Conservation (phyloP, 1,139 yeast genomes). For the Diutina pseudorugosa region DNA sequence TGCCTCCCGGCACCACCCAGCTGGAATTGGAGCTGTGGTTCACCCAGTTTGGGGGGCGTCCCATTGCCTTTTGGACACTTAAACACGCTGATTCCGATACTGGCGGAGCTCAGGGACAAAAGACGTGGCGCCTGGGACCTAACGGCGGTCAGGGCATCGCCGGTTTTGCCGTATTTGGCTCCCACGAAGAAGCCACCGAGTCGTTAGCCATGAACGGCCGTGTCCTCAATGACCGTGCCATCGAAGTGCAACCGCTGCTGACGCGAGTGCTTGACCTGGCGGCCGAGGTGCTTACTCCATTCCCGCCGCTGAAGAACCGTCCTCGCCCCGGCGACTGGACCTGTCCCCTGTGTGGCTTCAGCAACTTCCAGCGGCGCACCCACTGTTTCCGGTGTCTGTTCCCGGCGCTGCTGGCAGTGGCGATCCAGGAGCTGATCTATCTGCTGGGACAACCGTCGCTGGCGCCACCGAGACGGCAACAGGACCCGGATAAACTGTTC, state of each 20-base stretch:
- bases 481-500: slow-evolving; percentile 5
- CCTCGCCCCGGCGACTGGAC: slow-evolving; percentile 98
- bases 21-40: slow-evolving; percentile 88
- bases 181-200: slow-evolving; percentile 80
- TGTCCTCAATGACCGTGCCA: slow-evolving; percentile 55
- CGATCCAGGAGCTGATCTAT: slow-evolving; percentile 44
- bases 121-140: slow-evolving; percentile 14
- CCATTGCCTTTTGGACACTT: slow-evolving; percentile 83
- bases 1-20: slow-evolving; percentile 82
- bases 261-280: slow-evolving; percentile 69
- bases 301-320: slow-evolving; percentile 80
- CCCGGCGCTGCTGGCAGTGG: slow-evolving; percentile 66
- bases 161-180: slow-evolving; percentile 77
- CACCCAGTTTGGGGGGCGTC: slow-evolving; percentile 74
- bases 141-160: slow-evolving; percentile 23
- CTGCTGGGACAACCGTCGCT: background rate
- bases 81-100: slow-evolving; percentile 42
- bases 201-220: slow-evolving; percentile 72
- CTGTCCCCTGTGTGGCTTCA: slow-evolving; percentile 91
- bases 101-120: slow-evolving; percentile 7
- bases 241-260: slow-evolving; percentile 84
- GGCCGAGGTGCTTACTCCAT: slow-evolving; percentile 66
- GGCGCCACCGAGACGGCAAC: slow-evolving; percentile 6
- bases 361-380: slow-evolving; percentile 87
- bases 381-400: slow-evolving; percentile 90